Evolutionary conservation across 2,329 filamentous ascomycete species (phyloP), one percentile per base, ranked within the genome.

Genomic region (Penicillium sp.): DNA sequence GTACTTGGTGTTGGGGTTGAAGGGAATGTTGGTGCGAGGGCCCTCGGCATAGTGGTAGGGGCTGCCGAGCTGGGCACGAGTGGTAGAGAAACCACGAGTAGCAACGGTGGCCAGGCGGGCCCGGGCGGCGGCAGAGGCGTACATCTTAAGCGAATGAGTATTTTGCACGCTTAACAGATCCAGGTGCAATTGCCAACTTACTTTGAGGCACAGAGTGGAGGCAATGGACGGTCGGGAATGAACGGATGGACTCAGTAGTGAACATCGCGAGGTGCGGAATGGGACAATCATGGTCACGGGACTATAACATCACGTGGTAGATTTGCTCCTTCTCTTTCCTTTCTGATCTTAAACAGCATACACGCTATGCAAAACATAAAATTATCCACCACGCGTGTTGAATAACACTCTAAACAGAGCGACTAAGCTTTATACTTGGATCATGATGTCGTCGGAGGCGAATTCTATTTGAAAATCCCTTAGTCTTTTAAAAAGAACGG

Each of bases 31-130:
- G 75, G 77, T 82, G 71, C 87, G 84, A 62, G 90, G 85, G 52
- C 90, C 92, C 75, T 96, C 90, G 57, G 90, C 84, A 76, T 98
- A 98, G 77, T 98, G 92, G 82, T 94, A 95, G 50, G 89, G 89
- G 66, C 86, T 93, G 59, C 76, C 79, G 66, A 94, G 73, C 68
- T 85, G 87, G 65, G 84, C 71, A 62, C 86, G 85, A 66, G 90
- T 93, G 62, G 86, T 80, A 70, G 88, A 84, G 83, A 98, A 95
- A 73, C 84, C 87, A 70, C 92, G 89, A 74, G 82, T 77, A 72
- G 88, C 75, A 64, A 81, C 68, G 63, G 80, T 79, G 65, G 82
- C 75, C 63, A 69, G 62, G 54, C 67, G 60, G 70, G 79, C 76
- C 66, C 84, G 82, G 71, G 78, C 66, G 55, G 73, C 73, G 55